Conservation (phyloP, 805 yeast species). For the Blastobotrys robertii region DNA sequence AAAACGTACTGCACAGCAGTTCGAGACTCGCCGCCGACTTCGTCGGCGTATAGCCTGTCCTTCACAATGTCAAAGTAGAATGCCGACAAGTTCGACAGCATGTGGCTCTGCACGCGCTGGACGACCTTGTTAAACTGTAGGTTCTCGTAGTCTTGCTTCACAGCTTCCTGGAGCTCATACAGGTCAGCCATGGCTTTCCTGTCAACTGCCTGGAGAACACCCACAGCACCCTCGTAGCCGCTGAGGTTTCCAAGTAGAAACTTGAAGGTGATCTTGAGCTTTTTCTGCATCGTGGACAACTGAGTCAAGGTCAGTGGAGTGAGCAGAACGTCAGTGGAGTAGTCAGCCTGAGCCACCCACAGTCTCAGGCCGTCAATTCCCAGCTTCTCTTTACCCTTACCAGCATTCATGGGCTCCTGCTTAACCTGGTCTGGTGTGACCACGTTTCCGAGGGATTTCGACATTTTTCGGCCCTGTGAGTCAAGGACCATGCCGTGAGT, state of each 20-base stretch:
- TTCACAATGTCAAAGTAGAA: constrained; percentile 79
- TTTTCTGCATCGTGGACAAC: constrained; percentile 72
- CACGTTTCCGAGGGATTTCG: constrained; percentile 82
- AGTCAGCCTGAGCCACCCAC: constrained; percentile 86
- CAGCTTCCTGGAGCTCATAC: constrained; percentile 34
- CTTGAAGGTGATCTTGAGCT: constrained; percentile 70
- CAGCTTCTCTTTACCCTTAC: constrained; percentile 43
- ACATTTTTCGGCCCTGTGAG: constrained; percentile 81
- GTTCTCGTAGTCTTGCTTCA: constrained; percentile 38
- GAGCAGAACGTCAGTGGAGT: constrained; percentile 66
- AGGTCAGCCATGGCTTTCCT: constrained; percentile 51
- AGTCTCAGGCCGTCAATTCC: constrained; percentile 89
- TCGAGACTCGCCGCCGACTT: constrained; percentile 37
- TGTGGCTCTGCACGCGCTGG: constrained; percentile 56
- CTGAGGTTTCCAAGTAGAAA: constrained; percentile 73
- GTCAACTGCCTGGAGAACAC: constrained; percentile 39
- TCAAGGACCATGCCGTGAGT: constrained; percentile 95
- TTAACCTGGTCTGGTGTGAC: constrained; percentile 61
- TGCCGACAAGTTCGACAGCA: constrained; percentile 70
- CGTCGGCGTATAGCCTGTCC: constrained; percentile 74
- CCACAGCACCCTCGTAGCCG: constrained; percentile 25
- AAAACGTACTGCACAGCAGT: constrained; percentile 60
- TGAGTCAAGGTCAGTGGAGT: constrained; percentile 65
- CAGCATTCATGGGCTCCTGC: constrained; percentile 37
- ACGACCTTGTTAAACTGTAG: constrained; percentile 65